Base-by-base conservation (phyloP, 179 eudicot species). In the Silene coronaria region DNA sequence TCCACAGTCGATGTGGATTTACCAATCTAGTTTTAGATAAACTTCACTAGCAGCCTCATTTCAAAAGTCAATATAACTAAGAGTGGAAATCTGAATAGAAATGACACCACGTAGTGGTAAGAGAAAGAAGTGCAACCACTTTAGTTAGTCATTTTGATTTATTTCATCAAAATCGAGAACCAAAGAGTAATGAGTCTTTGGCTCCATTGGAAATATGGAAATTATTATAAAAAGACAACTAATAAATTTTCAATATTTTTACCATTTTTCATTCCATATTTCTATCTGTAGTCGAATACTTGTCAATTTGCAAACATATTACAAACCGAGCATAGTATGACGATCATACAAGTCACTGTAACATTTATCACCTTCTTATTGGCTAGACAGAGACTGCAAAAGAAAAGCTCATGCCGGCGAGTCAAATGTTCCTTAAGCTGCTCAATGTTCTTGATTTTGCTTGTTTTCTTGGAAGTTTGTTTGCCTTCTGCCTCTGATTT, bases 381-480 rank as follows among this genome's bases (percentile, higher is more conserved):
- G 80, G 89, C 91, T 73, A 93, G 80, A 72, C 98, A 91, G 79
- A 93, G 81, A 85, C 86, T 91, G 83, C 98, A 93, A 87, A 93
- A 88, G 83, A 82, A 77, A 86, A 90, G 83, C 53, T 75, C 90
- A 83, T 93, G 98, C 70, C 85, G 89, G 73, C 87, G 91, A 71
- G 85, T 88, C 69, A 93, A 70, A 79, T 93, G 98, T 36, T 91
- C 90, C 79, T 84, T 90, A 32, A 93, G 88, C 83, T 90, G 97
- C 62, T 87, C 91, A 82, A 93, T 82, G 74, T 85, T 90, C 85
- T 85, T 83, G 69, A 91, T 86, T 87, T 80, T 88, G 22, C 76
- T 78, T 24, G 79, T 83, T 79, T 90, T 86, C 78, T 80, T 91
- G 21, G 88, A 68, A 21, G 70, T 84, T 69, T 74, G 87, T 63